Conservation (phyloP, 176 grass and related monocot species). For the Sorghum bicolor region Sorghum_bicolor_NCBIv3 NC_012871.2:72772501-72773000, state of each 20-base stretch:
- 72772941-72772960: constrained; percentile 20
- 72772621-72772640: constrained; percentile 34
- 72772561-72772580: not conserved
- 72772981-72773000: constrained; percentile 25
- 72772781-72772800: not conserved
- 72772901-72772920: not conserved
- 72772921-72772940: constrained; percentile 14
- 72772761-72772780: not conserved
- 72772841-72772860: not conserved
- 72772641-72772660: not conserved
- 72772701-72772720: too few relatives aligned
- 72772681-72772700: not conserved
- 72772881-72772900: not conserved
- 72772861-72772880: constrained; percentile 26
- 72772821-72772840: not conserved
- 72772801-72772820: not conserved
- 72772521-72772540: constrained; percentile 43
- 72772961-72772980: not conserved
- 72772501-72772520: constrained; percentile 44
- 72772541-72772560: constrained; percentile 22
- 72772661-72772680: constrained; percentile 11
- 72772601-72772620: constrained; percentile 47
- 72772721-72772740: constrained; percentile 6
- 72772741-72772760: constrained; percentile 1
- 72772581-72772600: constrained; percentile 29